Conservation (phyloP, 768 basidiomycete species). For the Hygrocybe punicea region DNA sequence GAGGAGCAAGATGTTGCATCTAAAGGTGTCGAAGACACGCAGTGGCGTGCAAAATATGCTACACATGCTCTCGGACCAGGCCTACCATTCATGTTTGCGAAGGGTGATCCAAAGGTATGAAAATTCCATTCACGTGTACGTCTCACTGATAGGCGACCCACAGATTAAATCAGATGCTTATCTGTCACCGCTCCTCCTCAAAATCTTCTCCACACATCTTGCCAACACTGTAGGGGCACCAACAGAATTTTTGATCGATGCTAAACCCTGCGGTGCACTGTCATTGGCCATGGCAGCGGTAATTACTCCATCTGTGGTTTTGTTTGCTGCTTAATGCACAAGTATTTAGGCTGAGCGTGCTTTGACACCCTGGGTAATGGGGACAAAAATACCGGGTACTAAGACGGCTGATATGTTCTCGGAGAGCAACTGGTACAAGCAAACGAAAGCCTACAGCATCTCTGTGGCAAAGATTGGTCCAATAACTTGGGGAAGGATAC, state of each 20-base stretch:
- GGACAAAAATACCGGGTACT: neutral
- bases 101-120: neutral
- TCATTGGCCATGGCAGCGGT: neutral
- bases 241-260: neutral
- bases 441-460: neutral
- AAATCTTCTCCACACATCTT: neutral
- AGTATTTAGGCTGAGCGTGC: neutral
- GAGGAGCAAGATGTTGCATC: neutral
- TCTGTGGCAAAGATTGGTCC: neutral
- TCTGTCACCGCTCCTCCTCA: neutral
- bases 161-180: neutral
- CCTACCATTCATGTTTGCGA: neutral
- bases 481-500: too few relatives aligned
- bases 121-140: neutral
- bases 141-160: neutral
- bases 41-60: neutral
- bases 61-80: neutral
- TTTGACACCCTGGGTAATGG: neutral
- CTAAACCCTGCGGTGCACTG: neutral
- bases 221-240: neutral
- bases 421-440: neutral
- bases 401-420: neutral
- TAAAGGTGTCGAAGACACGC: neutral
- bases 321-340: neutral
- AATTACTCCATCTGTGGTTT: neutral